Evolutionary conservation across 352 stramenopile species (phyloP), one percentile per base, ranked within the genome.

Genomic region (Pythium sp.): DNA sequence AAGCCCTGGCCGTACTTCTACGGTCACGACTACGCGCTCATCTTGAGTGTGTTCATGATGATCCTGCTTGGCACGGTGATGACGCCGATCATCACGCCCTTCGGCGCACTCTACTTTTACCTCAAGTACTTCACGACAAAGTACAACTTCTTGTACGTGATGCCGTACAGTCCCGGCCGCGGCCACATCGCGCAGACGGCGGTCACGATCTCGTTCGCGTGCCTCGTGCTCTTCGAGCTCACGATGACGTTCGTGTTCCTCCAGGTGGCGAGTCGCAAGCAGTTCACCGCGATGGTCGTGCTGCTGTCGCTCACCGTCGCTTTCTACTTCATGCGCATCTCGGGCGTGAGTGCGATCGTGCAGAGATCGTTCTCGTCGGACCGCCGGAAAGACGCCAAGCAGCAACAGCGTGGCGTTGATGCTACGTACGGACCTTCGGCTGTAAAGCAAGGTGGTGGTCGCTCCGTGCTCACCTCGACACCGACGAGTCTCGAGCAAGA

Each of bases 101-200:
- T 94, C 53, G 87, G 83, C 6, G 85, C 84, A 24, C 64, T 92
- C 20, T 94, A 89, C 73, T 94, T 94, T 68, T 92, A 90, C 67
- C 70, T 94, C 70, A 92, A 93, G 64, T 86, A 77, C 53, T 47
- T 57, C 41, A 85, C 81, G 8, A 86, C 77, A 65, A 94, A 94
- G 79, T 94, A 94, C 77, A 93, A 93, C 62, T 85, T 90, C 58
- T 58, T 94, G 11, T 94, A 94, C 57, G 87, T 94, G 32, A 64
- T 89, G 24, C 83, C 84, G 14, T 89, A 87, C 69, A 92, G 72
- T 28, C 73, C 85, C 5, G 87, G 87, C 8, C 79, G 82, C 26
- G 86, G 83, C 26, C 80, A 92, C 65, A 78, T 93, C 34, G 81
- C 82, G 28, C 76, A 79, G 60, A 92, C 85, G 0, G 78, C 83